Percentiles rank a stretch among this genome's conserved stretches.
Conservation (phyloP, 1,139 yeast species). For the Ogataea hybrid region DNA sequence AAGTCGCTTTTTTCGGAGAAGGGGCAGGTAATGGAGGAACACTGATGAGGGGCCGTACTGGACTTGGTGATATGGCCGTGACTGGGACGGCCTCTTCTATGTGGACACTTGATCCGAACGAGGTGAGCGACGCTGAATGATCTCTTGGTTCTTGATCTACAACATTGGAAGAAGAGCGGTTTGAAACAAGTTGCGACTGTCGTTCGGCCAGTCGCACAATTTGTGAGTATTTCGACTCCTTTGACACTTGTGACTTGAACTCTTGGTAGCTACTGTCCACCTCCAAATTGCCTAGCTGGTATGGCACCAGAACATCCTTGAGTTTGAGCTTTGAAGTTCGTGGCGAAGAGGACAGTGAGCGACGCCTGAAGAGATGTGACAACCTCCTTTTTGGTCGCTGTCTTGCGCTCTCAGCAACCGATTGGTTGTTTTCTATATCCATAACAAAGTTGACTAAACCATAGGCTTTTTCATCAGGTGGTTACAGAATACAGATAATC, state of each 20-base stretch:
- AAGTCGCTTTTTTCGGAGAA: background rate
- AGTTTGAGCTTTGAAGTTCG: background rate
- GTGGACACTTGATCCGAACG: constrained; percentile 2
- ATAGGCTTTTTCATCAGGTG: background rate
- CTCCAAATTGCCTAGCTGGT: background rate
- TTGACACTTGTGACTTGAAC: background rate
- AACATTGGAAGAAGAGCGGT: background rate
- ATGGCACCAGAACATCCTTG: constrained; percentile 2
- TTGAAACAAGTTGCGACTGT: background rate
- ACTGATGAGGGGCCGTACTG: background rate
- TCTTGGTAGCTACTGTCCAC: constrained; percentile 5
- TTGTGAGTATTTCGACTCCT: constrained; percentile 6
- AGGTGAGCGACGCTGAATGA: background rate
- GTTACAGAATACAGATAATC: constrained; percentile 6
- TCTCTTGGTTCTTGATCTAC: background rate
- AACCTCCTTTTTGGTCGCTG: too few species aligned
- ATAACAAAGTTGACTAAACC: background rate
- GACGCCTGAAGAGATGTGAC: too few species aligned
- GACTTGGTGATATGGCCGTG: background rate
- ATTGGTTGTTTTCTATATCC: background rate
- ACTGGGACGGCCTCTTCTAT: constrained; percentile 3
- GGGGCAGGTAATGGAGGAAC: background rate
- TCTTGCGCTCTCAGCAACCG: background rate
- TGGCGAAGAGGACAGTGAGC: background rate
- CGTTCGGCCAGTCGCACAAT: constrained; percentile 3